phyloP scores from a whole-genome alignment of 2,329 filamentous ascomycete species.

The Rutstroemia sp. region DNA sequence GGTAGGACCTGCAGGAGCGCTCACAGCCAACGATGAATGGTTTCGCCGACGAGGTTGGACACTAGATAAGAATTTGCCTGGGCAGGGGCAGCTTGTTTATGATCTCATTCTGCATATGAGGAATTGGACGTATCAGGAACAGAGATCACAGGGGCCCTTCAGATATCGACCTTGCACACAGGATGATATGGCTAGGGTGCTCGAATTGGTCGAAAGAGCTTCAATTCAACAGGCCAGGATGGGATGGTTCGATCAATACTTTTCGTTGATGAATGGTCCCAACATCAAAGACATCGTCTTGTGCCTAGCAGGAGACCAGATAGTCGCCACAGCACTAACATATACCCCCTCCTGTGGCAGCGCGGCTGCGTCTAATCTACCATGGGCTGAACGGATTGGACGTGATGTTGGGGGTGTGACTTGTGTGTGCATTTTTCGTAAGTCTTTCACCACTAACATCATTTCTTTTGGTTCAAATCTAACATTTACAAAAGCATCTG shows the following conservation, averaged over 20 bases:
- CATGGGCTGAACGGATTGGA: slow-evolving; percentile 46
- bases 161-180: slow-evolving; percentile 25
- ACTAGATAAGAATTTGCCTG: slow-evolving; percentile 37
- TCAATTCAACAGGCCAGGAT: slow-evolving; percentile 40
- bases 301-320: slow-evolving; percentile 39
- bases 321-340: slow-evolving; percentile 48
- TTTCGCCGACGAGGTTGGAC: slow-evolving; percentile 48
- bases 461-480: slow-evolving; percentile 4
- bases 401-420: slow-evolving; percentile 48
- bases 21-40: slow-evolving; percentile 38
- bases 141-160: slow-evolving; percentile 36
- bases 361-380: slow-evolving; percentile 42
- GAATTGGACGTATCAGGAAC: slow-evolving; percentile 35
- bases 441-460: slow-evolving; percentile 22
- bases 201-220: slow-evolving; percentile 43
- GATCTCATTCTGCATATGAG: slow-evolving; percentile 48
- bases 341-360: slow-evolving; percentile 43
- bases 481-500: slow-evolving; percentile 12
- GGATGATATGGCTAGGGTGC: slow-evolving; percentile 39
- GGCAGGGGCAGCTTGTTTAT: slow-evolving; percentile 41
- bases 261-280: slow-evolving; percentile 40
- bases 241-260: slow-evolving; percentile 55
- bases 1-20: slow-evolving; percentile 23
- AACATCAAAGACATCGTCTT: slow-evolving; percentile 47
- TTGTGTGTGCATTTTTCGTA: slow-evolving; percentile 53